Base-by-base conservation (phyloP, 2,329 filamentous ascomycete species). In the Arthroderma sp. region DNA sequence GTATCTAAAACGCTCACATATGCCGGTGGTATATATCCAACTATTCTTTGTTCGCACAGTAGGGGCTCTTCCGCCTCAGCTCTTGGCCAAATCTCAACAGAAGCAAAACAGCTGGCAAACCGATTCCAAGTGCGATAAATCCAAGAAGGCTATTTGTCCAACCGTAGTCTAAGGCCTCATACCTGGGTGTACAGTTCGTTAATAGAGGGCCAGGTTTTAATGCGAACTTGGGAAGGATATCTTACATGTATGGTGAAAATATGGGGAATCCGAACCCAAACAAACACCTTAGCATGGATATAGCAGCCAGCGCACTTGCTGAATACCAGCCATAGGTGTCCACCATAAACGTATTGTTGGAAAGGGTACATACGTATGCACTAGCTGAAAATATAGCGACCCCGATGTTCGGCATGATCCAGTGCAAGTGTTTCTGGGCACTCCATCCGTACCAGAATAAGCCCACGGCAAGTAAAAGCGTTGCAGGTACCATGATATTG, bases 111-210 rank as follows among this genome's bases (percentile, higher is more conserved):
- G 15, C 36, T 3, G 36, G 36, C 15, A 38, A 28, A 7, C 36
- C 61, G 46, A 73, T 48, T n/a, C 61, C 53, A 27, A 64, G 55
- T 3, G 65, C 62, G 49, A 71, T 59, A 11, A 70, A 69, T 0
- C 72, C 81, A 6, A 81, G 73, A 4, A 84, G 71, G 50, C 69
- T 77, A 4, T 71, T 69, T 0, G 75, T 81, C 29, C 77, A 80
- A 27, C 36, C 36, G n/a, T 38, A 41, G 39, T 28, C 36, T 38
- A 38, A 27, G 7, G 2, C 29, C 9, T 38, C 36, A 38, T 27
- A 38, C 36, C 36, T 38, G 15, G 15, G 15, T 22, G 15, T 22
- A 22, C 15, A 22, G 15, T 22, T 22, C 15, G 15, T 22, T 22
- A 22, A 22, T 22, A 22, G 15, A 22, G 15, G 15, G 15, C 15